These are phyloP conservation scores for Fusarium sp. DNA, from an alignment of 2,329 filamentous ascomycete genomes.

Conservation along the genomic window DNA sequence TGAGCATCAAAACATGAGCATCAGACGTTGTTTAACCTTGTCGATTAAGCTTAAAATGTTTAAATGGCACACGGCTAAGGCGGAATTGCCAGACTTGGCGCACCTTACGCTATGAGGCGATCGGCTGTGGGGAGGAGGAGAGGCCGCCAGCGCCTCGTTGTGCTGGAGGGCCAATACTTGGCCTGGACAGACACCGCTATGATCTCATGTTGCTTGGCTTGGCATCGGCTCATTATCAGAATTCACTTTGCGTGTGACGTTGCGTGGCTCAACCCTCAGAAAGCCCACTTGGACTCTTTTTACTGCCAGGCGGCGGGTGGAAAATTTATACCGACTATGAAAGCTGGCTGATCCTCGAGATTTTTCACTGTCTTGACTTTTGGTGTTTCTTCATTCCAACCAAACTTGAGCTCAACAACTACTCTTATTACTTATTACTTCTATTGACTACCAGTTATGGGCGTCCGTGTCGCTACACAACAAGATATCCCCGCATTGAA, in stretches of 20 bases:
- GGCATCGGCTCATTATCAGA: constrained; percentile 31
- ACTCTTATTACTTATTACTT: not conserved
- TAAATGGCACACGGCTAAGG: constrained; percentile 8
- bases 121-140: constrained; percentile 6
- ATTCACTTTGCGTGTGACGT: constrained; percentile 23
- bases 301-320: not conserved
- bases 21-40: constrained; percentile 13
- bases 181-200: constrained; percentile 1
- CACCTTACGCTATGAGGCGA: not conserved
- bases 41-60: constrained; percentile 23
- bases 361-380: not conserved
- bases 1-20: not conserved
- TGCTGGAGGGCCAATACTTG: constrained; percentile 1
- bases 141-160: constrained; percentile 23
- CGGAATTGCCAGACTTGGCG: constrained; percentile 21
- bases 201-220: constrained; percentile 26
- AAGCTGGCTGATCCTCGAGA: constrained; percentile 7
- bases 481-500: constrained; percentile 27
- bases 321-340: constrained; percentile 11
- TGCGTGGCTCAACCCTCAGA: constrained; percentile 31
- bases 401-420: not conserved
- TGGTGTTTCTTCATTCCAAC: not conserved
- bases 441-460: not conserved
- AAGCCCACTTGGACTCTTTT: constrained; percentile 18
- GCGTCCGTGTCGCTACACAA: constrained; percentile 26